Conservation (phyloP, 768 basidiomycete species). For the Pleurotus ostreatus region DNA sequence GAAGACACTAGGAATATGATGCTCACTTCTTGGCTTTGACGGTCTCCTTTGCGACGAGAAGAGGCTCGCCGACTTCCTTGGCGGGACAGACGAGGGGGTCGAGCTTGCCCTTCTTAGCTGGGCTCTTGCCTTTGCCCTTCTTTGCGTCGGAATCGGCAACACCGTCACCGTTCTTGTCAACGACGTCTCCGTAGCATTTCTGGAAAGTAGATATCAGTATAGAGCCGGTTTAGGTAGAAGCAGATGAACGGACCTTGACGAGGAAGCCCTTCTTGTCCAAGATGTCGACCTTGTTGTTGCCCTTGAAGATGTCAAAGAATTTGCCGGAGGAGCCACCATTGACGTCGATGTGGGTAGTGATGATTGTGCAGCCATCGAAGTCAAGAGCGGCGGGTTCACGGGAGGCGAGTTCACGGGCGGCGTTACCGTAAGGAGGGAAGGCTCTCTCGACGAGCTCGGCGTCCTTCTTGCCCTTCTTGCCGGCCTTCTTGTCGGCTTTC, state of each 20-base stretch:
- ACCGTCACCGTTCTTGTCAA: not conserved
- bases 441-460: not conserved
- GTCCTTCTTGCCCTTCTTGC: constrained; percentile 5
- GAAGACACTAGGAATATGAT: not conserved
- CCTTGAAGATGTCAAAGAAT: constrained; percentile 7
- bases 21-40: constrained; percentile 5
- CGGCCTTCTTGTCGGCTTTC: not conserved
- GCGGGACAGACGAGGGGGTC: constrained; percentile 4
- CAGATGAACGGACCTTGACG: not conserved
- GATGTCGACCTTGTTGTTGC: constrained; percentile 1
- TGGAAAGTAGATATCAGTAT: not conserved
- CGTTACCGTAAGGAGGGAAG: not conserved
- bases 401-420: not conserved
- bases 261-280: constrained; percentile 2
- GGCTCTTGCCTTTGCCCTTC: not conserved
- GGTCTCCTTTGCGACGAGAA: constrained; percentile 1
- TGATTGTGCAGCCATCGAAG: constrained; percentile 3
- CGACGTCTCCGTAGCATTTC: not conserved
- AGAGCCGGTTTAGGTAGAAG: no score
- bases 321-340: constrained; percentile 4
- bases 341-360: constrained; percentile 3
- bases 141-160: not conserved
- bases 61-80: constrained; percentile 1
- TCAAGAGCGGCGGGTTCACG: not conserved
- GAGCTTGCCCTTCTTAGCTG: not conserved